phyloP scores from a whole-genome alignment of 2,329 filamentous ascomycete genomes.

The Purpureocillium takamizusanense region DNA sequence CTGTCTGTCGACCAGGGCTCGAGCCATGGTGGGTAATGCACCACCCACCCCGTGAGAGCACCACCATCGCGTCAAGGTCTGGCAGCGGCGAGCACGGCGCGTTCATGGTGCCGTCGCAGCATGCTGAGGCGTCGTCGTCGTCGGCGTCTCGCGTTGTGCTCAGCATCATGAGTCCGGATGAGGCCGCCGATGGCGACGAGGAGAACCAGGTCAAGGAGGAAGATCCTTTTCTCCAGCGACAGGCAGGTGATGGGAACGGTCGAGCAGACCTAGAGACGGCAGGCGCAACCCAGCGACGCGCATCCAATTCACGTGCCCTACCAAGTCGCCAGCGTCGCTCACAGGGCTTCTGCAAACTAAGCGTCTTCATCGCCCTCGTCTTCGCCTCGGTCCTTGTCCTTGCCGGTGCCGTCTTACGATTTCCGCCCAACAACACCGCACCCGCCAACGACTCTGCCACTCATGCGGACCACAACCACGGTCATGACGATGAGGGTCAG shows the following conservation, averaged over 20 bases:
- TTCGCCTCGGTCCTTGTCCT: conserved; percentile 14
- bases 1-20: too few relatives aligned
- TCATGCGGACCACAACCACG: background rate
- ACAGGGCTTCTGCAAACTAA: conserved; percentile 6
- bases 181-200: background rate
- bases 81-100: background rate
- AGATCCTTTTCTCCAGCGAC: conserved; percentile 1
- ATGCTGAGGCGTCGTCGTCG: background rate
- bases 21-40: background rate
- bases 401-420: conserved; percentile 10
- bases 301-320: background rate
- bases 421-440: conserved; percentile 2
- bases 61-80: background rate
- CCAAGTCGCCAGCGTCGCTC: background rate
- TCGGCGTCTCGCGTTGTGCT: background rate
- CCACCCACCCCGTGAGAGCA: background rate
- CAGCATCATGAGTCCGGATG: background rate
- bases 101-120: background rate
- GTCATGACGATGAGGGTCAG: background rate
- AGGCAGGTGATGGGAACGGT: background rate
- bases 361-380: conserved; percentile 12
- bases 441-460: background rate
- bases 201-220: background rate
- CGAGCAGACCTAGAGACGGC: background rate
- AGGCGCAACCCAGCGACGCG: background rate